These are phyloP conservation scores for Halophytophthora batemanensis DNA, from an alignment of 352 stramenopile genomes.

Conservation along the genomic window DNA sequence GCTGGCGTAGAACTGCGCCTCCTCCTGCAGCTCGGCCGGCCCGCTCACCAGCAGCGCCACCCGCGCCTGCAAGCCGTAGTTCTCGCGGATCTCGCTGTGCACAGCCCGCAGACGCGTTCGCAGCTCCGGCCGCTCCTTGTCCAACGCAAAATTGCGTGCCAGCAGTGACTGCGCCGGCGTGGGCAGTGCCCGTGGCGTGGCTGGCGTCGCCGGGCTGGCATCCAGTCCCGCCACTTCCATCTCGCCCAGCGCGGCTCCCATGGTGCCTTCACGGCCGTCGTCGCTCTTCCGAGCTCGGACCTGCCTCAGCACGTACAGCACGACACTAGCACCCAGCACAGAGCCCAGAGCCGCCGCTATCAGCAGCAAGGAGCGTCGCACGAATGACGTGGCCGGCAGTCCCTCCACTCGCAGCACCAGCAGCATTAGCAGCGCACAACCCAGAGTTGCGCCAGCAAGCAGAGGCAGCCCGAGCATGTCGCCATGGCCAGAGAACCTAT, in stretches of 20 bases:
- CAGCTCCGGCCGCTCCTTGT: constrained; percentile 40
- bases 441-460: constrained; percentile 31
- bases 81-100: constrained; percentile 48
- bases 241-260: constrained; percentile 34
- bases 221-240: constrained; percentile 35
- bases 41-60: constrained; percentile 48
- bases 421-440: constrained; percentile 30
- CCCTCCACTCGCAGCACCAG: constrained; percentile 25
- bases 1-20: constrained; percentile 26
- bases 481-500: constrained; percentile 31
- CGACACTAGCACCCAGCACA: constrained; percentile 23
- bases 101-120: constrained; percentile 23
- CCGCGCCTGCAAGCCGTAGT: constrained; percentile 38
- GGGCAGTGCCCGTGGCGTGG: constrained; percentile 34
- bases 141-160: constrained; percentile 31
- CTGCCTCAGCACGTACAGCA: constrained; percentile 14
- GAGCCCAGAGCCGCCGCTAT: constrained; percentile 21
- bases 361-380: constrained; percentile 36
- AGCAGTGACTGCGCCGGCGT: constrained; percentile 27
- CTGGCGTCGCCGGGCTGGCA: constrained; percentile 27
- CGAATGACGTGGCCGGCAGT: constrained; percentile 31
- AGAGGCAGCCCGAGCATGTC: constrained; percentile 28
- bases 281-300: constrained; percentile 9
- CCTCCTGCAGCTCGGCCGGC: constrained; percentile 32
- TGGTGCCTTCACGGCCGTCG: constrained; percentile 10